A percentile compares a stretch with the other conserved stretches of the same genome.
Conservation (phyloP, 495 filamentous ascomycete species). For the Aspergillus sparsus region DNA sequence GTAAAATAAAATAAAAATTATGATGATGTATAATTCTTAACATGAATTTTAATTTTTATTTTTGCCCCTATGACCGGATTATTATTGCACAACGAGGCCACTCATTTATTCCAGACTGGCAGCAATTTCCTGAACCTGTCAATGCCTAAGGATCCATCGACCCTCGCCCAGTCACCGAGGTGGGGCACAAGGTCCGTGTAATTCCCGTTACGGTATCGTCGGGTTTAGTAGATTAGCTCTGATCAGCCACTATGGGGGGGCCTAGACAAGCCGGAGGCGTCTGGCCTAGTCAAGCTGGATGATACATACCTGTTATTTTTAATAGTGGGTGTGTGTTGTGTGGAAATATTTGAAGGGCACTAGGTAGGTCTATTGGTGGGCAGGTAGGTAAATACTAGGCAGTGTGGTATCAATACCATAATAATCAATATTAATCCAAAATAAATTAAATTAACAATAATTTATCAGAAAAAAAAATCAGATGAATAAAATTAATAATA, state of each 20-base stretch:
- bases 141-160: constrained; percentile 17
- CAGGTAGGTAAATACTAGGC: no score
- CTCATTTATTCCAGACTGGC: constrained; percentile 20
- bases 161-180: constrained; percentile 7
- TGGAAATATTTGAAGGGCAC: background rate
- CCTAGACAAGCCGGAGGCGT: constrained; percentile 28
- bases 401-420: no score
- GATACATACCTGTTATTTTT: constrained; percentile 8
- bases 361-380: background rate
- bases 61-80: background rate
- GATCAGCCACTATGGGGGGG: constrained; percentile 30
- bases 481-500: background rate
- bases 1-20: no score
- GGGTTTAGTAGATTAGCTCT: constrained; percentile 14
- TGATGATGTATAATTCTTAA: no score
- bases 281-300: constrained; percentile 7
- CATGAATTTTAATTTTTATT: background rate
- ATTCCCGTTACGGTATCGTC: constrained; percentile 22
- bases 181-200: constrained; percentile 24
- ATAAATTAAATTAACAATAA: no score
- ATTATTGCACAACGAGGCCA: background rate
- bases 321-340: constrained; percentile 1
- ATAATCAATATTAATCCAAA: no score
- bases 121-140: constrained; percentile 20
- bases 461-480: no score